phyloP scores from a whole-genome alignment of 2,329 filamentous ascomycete genomes.

The Clarireedia paspali region DNA sequence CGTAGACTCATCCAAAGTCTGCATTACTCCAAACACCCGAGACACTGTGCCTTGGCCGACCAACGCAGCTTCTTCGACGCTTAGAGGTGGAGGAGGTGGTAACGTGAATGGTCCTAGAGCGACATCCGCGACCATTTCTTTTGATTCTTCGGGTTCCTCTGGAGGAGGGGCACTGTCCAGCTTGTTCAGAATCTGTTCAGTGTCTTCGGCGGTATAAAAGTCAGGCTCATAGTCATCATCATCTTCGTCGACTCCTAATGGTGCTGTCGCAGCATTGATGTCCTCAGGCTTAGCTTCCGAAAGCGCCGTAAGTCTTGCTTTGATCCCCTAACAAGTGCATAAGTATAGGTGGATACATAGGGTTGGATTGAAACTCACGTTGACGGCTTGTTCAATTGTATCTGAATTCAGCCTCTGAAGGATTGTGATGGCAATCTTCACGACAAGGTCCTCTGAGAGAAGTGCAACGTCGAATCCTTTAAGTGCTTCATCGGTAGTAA shows the following conservation, averaged over 20 bases:
- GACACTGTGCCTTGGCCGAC: conserved; percentile 68
- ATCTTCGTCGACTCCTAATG: conserved; percentile 62
- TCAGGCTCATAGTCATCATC: conserved; percentile 93
- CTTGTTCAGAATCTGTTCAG: conserved; percentile 70
- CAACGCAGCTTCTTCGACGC: conserved; percentile 61
- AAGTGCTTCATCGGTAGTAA: conserved; percentile 68
- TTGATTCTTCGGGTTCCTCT: conserved; percentile 36
- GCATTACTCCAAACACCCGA: conserved; percentile 72
- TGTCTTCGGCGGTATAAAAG: conserved; percentile 64
- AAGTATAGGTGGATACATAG: conserved; percentile 2
- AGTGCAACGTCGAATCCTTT: conserved; percentile 76
- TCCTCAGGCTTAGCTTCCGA: conserved; percentile 16
- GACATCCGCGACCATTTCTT: conserved; percentile 37
- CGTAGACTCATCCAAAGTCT: conserved; percentile 59
- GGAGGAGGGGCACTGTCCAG: conserved; percentile 63
- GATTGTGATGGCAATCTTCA: conserved; percentile 74
- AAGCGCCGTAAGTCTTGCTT: conserved; percentile 37
- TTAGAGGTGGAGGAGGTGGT: conserved; percentile 67
- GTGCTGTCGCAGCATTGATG: conserved; percentile 51
- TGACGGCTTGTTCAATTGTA: conserved; percentile 64
- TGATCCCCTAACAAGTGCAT: conserved; percentile 37
- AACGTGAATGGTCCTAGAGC: conserved; percentile 69
- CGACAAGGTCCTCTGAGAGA: conserved; percentile 66
- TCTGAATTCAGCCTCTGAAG: conserved; percentile 63
- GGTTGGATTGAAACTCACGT: conserved; percentile 41